Evolutionary conservation across 495 filamentous ascomycete species (phyloP), one percentile per base, ranked within the genome.

Genomic region (Aspergillus sparsus): DNA sequence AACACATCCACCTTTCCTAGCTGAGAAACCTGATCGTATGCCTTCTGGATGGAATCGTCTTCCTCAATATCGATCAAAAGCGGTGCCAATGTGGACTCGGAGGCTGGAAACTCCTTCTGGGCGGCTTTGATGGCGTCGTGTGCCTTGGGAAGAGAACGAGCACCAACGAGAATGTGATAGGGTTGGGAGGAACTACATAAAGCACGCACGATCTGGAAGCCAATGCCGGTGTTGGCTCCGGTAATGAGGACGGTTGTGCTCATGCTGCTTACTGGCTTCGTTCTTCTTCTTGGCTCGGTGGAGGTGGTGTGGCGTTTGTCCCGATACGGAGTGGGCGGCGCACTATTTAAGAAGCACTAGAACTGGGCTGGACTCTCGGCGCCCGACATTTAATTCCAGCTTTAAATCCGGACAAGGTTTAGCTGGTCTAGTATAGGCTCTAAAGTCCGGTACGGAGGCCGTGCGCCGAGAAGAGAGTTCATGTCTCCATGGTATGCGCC

Each of bases 51-150:
- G 12, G 81, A 84, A n/a, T 73, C 71, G 61, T 85, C 82, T 1
- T 76, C 73, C 46, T 71, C 73, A 12, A 87, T 70, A 64, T 87
- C 83, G 8, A 86, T 57, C 44, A 79, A 71, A 0, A 85, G 44
- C 0, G 67, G 55, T 1, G 31, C 31, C 6, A 83, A 35, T 1
- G 62, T 74, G 54, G 71, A 81, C 10, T 58, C 6, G 1, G 70
- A 71, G 0, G 64, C 34, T 0, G 81, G 75, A 33, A 73, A 67
- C 42, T 79, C 74, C n/a, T 65, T 60, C 44, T 68, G 57, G 3
- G 77, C 32, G 0, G 62, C 47, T 5, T 63, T 47, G 46, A 75
- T 73, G n/a, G 82, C 81, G 2, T 68, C 61, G 7, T 81, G 53
- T 33, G 72, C 82, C 52, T 83, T 83, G 8, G 65, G 68, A 0